Evolutionary conservation across 2,329 filamentous ascomycete species (phyloP), one percentile per base, ranked within the genome.

Genomic region (Curvularia spicifera): DNA sequence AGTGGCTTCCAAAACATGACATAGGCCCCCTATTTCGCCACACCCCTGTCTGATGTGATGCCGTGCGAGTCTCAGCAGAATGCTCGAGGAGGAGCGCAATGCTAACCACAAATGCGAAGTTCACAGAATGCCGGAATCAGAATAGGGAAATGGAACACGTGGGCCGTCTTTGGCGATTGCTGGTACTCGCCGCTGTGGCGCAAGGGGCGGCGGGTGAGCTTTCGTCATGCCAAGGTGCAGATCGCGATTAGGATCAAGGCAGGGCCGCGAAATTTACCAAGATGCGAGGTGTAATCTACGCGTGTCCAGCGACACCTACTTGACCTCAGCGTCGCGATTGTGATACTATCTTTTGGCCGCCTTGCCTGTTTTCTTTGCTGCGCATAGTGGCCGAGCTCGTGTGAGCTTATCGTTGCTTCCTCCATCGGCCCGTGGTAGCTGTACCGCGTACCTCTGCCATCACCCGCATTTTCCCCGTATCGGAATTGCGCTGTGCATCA

Each of bases 191-290:
- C 18, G 35, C 26, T 60, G 63, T 64, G 63, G 60, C 63, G 62
- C 64, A 63, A 51, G 55, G 63, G 42, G 60, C 61, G 53, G 56
- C 53, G 40, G 48, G 64, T 59, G 63, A 65, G 52, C 51, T 56
- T 51, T 62, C 64, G 65, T 68, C 63, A 65, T 65, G 67, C 70
- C 61, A 64, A 67, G 66, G 54, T 37, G 60, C 63, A 57, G 61
- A 62, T 63, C 67, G 60, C 53, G 61, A 66, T 66, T 64, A 66
- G 45, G 61, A 63, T 56, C 62, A 65, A 65, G 70, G 66, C 60
- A 71, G 57, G 56, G 57, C 63, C 29, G 42, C 42, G 47, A 64
- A 66, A 68, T 65, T 69, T 65, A 67, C 52, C 56, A 53, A 59
- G 59, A 63, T 46, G 57, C 47, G 40, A 51, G 51, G 33, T 50